These are phyloP conservation scores for Bremia lactucae DNA, from an alignment of 352 stramenopile species.

Conservation along the genomic window DNA sequence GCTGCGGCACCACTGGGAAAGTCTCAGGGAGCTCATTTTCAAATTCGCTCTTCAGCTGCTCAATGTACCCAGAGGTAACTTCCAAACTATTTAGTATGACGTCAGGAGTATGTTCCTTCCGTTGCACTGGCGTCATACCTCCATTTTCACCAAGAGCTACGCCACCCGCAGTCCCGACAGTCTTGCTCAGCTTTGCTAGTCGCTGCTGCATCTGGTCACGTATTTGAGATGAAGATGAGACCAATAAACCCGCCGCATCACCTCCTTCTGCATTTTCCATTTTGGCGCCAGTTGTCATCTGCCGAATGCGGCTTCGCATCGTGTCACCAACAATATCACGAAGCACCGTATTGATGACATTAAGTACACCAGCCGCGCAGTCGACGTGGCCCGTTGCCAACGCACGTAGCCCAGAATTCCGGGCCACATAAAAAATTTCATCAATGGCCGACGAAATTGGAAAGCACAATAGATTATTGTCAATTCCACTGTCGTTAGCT, in stretches of 20 bases:
- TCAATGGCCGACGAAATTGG: constrained; percentile 79
- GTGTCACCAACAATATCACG: constrained; percentile 65
- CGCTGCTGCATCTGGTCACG: constrained; percentile 81
- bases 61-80: constrained; percentile 62
- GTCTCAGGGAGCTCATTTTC: constrained; percentile 54
- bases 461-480: constrained; percentile 36
- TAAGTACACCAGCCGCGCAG: constrained; percentile 71
- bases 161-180: constrained; percentile 33
- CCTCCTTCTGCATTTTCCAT: constrained; percentile 30
- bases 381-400: constrained; percentile 77
- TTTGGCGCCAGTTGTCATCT: constrained; percentile 55
- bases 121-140: constrained; percentile 20
- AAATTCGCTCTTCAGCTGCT: constrained; percentile 69
- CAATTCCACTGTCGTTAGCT: constrained; percentile 1
- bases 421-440: constrained; percentile 82
- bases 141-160: constrained; percentile 10
- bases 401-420: constrained; percentile 68
- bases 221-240: constrained; percentile 51
- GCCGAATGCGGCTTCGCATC: constrained; percentile 68
- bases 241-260: constrained; percentile 35
- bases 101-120: constrained; percentile 53
- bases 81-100: constrained; percentile 82
- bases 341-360: constrained; percentile 80
- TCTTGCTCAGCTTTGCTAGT: constrained; percentile 81
- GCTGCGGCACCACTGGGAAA: constrained; percentile 64